Percentiles rank a stretch among this genome's conserved stretches.
Conservation (phyloP, 129 eudicot genomes). For the Saposhnikovia divaricata region DNA sequence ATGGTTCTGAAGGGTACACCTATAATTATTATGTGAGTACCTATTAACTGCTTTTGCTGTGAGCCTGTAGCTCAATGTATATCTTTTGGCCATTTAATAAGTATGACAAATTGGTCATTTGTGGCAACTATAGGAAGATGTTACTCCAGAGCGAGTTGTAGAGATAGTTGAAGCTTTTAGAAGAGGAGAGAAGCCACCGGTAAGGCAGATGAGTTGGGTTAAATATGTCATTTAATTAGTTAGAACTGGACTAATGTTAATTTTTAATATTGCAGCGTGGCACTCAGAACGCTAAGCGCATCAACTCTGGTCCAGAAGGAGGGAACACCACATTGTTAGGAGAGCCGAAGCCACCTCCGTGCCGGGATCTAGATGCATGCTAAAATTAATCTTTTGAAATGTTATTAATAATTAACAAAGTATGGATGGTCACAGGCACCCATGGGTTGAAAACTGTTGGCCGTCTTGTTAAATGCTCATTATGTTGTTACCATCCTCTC, state of each 20-base stretch:
- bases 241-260: not conserved
- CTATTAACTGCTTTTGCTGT: slow-evolving; percentile 1
- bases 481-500: slow-evolving; percentile 11
- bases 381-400: slow-evolving; percentile 26
- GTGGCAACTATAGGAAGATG: slow-evolving; percentile 63
- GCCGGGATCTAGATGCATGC: slow-evolving; percentile 96
- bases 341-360: slow-evolving; percentile 94
- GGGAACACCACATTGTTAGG: slow-evolving; percentile 80
- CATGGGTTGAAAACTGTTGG: slow-evolving; percentile 27
- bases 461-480: slow-evolving; percentile 21
- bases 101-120: not conserved
- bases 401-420: slow-evolving; percentile 39
- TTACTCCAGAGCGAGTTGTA: slow-evolving; percentile 80
- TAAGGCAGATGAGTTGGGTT: slow-evolving; percentile 30
- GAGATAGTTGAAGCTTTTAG: slow-evolving; percentile 87
- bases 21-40: slow-evolving; percentile 75
- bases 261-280: slow-evolving; percentile 55
- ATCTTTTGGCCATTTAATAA: not conserved
- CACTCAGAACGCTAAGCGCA: slow-evolving; percentile 73
- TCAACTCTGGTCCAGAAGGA: slow-evolving; percentile 87
- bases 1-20: slow-evolving; percentile 93
- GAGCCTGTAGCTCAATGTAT: not conserved
- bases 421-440: slow-evolving; percentile 21
- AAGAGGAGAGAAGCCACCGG: slow-evolving; percentile 98
- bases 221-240: not conserved